Evolutionary conservation across 164 flowering plant species (phyloP).

Genomic region (Annona squamosa): DNA sequence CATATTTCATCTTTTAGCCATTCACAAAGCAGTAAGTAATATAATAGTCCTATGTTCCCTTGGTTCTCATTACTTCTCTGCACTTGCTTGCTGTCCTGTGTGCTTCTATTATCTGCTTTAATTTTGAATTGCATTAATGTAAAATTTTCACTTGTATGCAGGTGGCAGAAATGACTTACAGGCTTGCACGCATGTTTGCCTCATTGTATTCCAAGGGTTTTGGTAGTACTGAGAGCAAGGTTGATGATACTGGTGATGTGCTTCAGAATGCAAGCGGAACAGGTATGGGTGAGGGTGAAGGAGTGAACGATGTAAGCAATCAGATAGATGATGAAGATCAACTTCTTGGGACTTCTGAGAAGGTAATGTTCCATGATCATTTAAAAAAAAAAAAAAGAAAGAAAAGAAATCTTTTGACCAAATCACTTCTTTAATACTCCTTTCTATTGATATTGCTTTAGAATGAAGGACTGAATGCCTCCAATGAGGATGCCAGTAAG

Average conservation of each 20-base stretch:
- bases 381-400: too few species aligned
- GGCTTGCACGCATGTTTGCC: slow-evolving; percentile 55
- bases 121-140: not conserved
- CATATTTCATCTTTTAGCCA: slow-evolving; percentile 50
- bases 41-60: too few species aligned
- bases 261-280: slow-evolving; percentile 70
- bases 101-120: not conserved
- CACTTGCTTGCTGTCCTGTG: not conserved
- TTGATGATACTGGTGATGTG: slow-evolving; percentile 30
- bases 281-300: slow-evolving; percentile 96
- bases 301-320: slow-evolving; percentile 82
- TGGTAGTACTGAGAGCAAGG: slow-evolving; percentile 51
- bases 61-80: not conserved
- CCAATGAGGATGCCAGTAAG: slow-evolving; percentile 43
- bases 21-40: slow-evolving; percentile 56
- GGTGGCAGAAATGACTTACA: slow-evolving; percentile 62
- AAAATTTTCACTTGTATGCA: slow-evolving; percentile 17
- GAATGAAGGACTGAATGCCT: slow-evolving; percentile 40
- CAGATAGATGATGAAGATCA: slow-evolving; percentile 89
- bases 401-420: too few species aligned
- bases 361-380: slow-evolving; percentile 29
- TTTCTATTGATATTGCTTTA: slow-evolving; percentile 27
- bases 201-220: slow-evolving; percentile 64
- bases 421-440: not conserved
- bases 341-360: slow-evolving; percentile 62